Percentiles rank a stretch among this genome's conserved stretches.
These are phyloP conservation scores for Xylariaceae sp. DNA, from an alignment of 2,329 filamentous ascomycete genomes.

Conservation along the genomic window DNA sequence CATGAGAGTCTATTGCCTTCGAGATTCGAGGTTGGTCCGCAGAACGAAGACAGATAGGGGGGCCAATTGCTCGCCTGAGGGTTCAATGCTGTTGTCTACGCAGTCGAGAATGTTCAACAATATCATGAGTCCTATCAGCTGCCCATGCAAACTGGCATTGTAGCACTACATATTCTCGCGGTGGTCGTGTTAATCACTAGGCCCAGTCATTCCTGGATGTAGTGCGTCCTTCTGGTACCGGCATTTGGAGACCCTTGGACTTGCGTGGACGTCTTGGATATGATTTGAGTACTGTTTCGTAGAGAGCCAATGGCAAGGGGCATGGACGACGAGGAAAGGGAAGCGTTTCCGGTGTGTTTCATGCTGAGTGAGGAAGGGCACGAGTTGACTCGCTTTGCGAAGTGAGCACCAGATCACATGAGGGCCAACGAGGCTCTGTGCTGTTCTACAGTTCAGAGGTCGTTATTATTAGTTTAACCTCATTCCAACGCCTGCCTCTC, in stretches of 20 bases:
- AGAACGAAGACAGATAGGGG: not conserved
- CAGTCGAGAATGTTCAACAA: constrained; percentile 6
- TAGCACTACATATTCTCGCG: constrained; percentile 17
- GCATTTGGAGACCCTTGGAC: constrained; percentile 13
- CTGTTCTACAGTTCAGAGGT: constrained; percentile 23
- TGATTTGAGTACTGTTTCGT: constrained; percentile 7
- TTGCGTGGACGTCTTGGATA: constrained; percentile 13
- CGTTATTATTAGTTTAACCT: constrained; percentile 12
- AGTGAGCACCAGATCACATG: constrained; percentile 17
- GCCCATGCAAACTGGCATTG: constrained; percentile 17
- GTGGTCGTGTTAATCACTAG: constrained; percentile 17
- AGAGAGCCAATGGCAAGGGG: constrained; percentile 9
- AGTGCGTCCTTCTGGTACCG: constrained; percentile 17
- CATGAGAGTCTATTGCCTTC: not conserved
- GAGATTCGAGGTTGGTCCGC: not conserved
- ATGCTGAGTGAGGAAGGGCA: constrained; percentile 12
- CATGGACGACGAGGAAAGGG: constrained; percentile 1
- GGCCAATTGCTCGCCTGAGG: constrained; percentile 1
- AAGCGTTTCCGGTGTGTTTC: constrained; percentile 2
- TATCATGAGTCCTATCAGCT: constrained; percentile 11
- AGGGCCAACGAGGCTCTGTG: constrained; percentile 20
- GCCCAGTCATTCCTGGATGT: constrained; percentile 15
- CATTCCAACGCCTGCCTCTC: constrained; percentile 9
- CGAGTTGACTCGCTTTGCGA: constrained; percentile 16
- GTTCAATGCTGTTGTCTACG: not conserved